Evolutionary conservation across 176 grass and related monocot species (phyloP).

Genomic region (Elymus sibiricus): DNA sequence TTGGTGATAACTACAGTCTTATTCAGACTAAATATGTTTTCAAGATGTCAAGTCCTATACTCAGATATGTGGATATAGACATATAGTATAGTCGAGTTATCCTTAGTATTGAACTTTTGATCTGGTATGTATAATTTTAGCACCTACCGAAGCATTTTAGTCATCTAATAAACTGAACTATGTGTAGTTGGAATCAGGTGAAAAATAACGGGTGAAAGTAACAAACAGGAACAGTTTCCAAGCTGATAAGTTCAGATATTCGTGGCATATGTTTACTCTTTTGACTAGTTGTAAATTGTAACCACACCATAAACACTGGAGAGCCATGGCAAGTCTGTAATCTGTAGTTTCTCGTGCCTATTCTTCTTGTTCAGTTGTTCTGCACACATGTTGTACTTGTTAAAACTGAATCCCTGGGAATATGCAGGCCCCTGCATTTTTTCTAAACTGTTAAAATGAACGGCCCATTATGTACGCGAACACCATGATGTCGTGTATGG

Average conservation of each 20-base stretch:
- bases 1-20: not conserved
- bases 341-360: not conserved
- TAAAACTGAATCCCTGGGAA: not conserved
- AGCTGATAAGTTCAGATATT: constrained; percentile 40
- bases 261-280: not conserved
- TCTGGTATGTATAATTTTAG: not conserved
- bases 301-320: not conserved
- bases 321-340: not conserved
- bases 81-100: not conserved
- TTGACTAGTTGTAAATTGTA: not conserved
- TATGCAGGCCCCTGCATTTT: not conserved
- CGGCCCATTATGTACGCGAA: not conserved
- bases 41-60: not conserved
- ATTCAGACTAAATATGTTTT: not conserved
- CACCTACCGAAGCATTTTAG: not conserved
- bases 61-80: not conserved
- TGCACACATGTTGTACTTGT: not conserved
- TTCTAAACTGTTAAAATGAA: not conserved
- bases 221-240: constrained; percentile 62
- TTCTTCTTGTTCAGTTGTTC: not conserved
- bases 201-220: constrained; percentile 76
- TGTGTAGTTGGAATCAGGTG: constrained; percentile 68
- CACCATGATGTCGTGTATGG: not conserved
- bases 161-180: not conserved
- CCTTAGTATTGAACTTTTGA: not conserved